Conservation (phyloP, 768 basidiomycete species). For the Pulveroboletus sp. region DNA sequence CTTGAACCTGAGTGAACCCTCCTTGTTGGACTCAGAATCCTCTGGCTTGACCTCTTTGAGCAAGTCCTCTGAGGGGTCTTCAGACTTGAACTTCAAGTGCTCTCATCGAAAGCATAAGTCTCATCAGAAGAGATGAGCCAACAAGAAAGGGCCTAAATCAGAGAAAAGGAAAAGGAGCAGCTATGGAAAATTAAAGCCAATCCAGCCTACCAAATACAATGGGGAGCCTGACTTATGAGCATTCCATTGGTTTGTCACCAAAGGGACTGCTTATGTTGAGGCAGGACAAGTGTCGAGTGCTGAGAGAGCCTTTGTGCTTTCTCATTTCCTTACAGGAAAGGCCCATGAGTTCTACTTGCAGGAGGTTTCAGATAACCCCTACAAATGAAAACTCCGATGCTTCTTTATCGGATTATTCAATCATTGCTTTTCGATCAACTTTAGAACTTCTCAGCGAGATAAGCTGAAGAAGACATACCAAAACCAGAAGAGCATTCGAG, state of each 20-base stretch:
- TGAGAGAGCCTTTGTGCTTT: background rate
- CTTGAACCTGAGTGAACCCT: no score
- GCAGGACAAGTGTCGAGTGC: background rate
- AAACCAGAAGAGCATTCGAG: background rate
- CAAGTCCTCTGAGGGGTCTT: no score
- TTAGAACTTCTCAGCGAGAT: background rate
- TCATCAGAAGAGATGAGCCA: no score
- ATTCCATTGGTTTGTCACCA: background rate
- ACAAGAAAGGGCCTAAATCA: no score
- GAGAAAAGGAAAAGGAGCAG: no score
- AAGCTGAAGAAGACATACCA: background rate
- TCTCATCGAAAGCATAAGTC: no score
- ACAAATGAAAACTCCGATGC: background rate
- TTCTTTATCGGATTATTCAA: background rate
- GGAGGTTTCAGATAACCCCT: background rate
- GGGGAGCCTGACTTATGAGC: background rate
- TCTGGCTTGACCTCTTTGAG: no score
- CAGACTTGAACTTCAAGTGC: no score
- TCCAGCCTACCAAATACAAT: background rate
- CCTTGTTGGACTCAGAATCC: no score
- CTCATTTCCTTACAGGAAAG: background rate
- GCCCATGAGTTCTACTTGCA: background rate
- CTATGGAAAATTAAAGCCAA: background rate
- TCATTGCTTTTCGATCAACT: background rate
- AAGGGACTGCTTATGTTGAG: background rate